These are phyloP conservation scores for Debaryomycetaceae sp. DNA, from an alignment of 1,139 yeast species.

Conservation along the genomic window DNA sequence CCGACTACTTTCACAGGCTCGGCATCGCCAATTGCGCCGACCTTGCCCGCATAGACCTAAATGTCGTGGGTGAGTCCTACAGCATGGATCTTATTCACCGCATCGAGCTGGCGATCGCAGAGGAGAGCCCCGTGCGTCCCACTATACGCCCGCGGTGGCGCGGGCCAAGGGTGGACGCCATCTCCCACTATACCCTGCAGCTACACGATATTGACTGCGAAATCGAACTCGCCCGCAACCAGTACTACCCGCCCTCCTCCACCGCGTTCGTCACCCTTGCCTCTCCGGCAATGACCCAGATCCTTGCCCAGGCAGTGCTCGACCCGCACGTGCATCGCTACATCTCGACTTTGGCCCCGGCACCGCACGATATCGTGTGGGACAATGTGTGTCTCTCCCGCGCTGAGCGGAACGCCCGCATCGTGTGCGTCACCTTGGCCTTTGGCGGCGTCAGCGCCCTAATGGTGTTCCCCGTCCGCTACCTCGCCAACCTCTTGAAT, in stretches of 20 bases:
- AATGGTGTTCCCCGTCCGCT: slow-evolving; percentile 64
- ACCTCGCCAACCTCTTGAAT: slow-evolving; percentile 61
- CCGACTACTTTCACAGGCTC: slow-evolving; percentile 47
- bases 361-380: slow-evolving; percentile 84
- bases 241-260: slow-evolving; percentile 53
- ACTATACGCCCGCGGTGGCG: slow-evolving; percentile 37
- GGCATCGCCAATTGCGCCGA: slow-evolving; percentile 21
- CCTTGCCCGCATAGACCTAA: slow-evolving; percentile 16
- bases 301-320: slow-evolving; percentile 80
- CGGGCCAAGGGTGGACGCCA: slow-evolving; percentile 55
- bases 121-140: slow-evolving; percentile 28
- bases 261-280: slow-evolving; percentile 78
- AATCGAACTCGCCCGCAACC: slow-evolving; percentile 43
- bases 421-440: slow-evolving; percentile 50
- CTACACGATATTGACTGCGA: slow-evolving; percentile 48
- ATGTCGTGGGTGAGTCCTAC: slow-evolving; percentile 19
- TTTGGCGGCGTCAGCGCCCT: slow-evolving; percentile 57
- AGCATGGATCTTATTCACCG: slow-evolving; percentile 12
- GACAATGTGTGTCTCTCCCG: slow-evolving; percentile 55
- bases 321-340: slow-evolving; percentile 70
- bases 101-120: slow-evolving; percentile 8
- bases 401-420: slow-evolving; percentile 43
- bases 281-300: slow-evolving; percentile 76
- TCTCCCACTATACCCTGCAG: slow-evolving; percentile 46
- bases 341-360: slow-evolving; percentile 71